Conservation (phyloP, 2,329 filamentous ascomycete species). For the Tetracladium maxilliforme region DNA sequence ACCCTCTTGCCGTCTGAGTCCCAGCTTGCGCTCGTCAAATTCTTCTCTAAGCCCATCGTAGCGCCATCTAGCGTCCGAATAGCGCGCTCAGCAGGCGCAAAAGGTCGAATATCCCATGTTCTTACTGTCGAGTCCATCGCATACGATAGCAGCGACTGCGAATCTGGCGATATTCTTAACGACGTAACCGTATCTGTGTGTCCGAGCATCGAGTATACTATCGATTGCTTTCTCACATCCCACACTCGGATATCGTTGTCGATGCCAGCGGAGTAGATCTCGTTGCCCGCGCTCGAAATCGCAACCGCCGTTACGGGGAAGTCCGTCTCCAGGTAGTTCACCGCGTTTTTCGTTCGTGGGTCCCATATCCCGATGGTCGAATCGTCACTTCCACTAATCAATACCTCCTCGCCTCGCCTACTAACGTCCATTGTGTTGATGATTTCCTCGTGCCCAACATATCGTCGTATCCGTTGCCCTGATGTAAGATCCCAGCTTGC, state of each 20-base stretch:
- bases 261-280: constrained; percentile 87
- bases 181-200: constrained; percentile 90
- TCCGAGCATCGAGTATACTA: constrained; percentile 76
- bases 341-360: constrained; percentile 74
- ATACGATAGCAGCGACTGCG: constrained; percentile 79
- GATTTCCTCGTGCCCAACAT: constrained; percentile 89
- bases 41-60: constrained; percentile 75
- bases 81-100: constrained; percentile 75
- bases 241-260: constrained; percentile 97
- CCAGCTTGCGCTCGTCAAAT: constrained; percentile 83
- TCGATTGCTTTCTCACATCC: constrained; percentile 84
- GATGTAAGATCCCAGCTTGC: constrained; percentile 93
- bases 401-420: constrained; percentile 75
- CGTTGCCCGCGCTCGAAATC: constrained; percentile 86
- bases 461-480: constrained; percentile 80
- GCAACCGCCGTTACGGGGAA: constrained; percentile 87
- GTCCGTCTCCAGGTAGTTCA: constrained; percentile 78
- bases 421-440: constrained; percentile 85
- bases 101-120: constrained; percentile 93
- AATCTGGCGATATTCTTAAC: constrained; percentile 81
- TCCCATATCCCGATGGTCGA: constrained; percentile 94
- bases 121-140: constrained; percentile 87
- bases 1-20: constrained; percentile 74
- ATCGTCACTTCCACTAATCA: constrained; percentile 88
- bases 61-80: constrained; percentile 90